A percentile compares a stretch with the other conserved stretches of the same genome.
phyloP scores from a whole-genome alignment of 495 filamentous ascomycete genomes.

The Penicillium salamii region DNA sequence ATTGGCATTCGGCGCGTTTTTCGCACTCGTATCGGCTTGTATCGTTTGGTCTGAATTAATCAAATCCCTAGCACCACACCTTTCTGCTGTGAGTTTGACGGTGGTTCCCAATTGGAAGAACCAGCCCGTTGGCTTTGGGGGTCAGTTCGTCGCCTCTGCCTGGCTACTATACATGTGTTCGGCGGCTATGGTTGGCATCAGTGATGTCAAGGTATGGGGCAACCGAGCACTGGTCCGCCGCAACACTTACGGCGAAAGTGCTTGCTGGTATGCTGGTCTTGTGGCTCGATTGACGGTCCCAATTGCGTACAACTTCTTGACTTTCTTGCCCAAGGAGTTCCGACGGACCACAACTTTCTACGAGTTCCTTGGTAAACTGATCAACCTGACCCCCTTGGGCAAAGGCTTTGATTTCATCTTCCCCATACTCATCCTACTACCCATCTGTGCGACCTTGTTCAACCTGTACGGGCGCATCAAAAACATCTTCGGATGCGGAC shows the following conservation, averaged over 20 bases:
- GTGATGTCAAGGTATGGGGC: constrained; percentile 91
- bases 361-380: constrained; percentile 75
- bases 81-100: constrained; percentile 81
- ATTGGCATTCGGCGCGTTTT: constrained; percentile 58
- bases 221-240: constrained; percentile 85
- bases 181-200: constrained; percentile 79
- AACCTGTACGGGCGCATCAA: constrained; percentile 82
- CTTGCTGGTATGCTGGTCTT: constrained; percentile 91
- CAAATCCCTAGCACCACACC: constrained; percentile 67
- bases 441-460: constrained; percentile 78
- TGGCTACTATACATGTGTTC: constrained; percentile 95
- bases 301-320: constrained; percentile 92
- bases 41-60: constrained; percentile 92
- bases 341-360: constrained; percentile 78
- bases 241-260: constrained; percentile 86
- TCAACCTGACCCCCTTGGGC: constrained; percentile 81
- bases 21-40: constrained; percentile 71
- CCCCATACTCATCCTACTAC: constrained; percentile 79
- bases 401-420: constrained; percentile 85
- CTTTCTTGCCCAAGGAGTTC: constrained; percentile 68
- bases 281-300: constrained; percentile 89
- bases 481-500: constrained; percentile 72
- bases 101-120: constrained; percentile 74
- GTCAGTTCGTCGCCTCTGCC: constrained; percentile 75
- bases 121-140: constrained; percentile 73